Conservation (phyloP, 2,329 filamentous ascomycete genomes). For the Nigrospora oryzae region DNA sequence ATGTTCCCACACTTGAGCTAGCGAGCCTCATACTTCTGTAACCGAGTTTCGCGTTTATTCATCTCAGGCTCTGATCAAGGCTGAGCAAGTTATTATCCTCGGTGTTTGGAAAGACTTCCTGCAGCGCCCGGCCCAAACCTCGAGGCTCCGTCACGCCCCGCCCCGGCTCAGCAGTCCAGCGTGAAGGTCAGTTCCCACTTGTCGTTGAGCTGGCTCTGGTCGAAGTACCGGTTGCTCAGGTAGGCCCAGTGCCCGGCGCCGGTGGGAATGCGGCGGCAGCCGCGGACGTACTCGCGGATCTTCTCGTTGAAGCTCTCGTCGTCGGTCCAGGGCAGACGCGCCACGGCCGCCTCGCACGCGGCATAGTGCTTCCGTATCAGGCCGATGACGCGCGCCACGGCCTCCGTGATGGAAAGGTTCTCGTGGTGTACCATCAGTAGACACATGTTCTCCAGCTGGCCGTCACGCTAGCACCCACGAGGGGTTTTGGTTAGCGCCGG, state of each 20-base stretch:
- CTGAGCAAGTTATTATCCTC: too few relatives aligned
- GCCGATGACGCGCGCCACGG: conserved; percentile 13
- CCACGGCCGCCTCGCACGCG: conserved; percentile 16
- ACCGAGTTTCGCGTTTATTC: too few relatives aligned
- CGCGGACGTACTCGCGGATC: conserved; percentile 16
- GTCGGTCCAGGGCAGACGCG: conserved; percentile 17
- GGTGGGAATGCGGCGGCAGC: conserved; percentile 16
- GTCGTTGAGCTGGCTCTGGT: background rate
- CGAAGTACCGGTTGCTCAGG: background rate
- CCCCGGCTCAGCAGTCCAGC: background rate
- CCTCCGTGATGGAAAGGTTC: conserved; percentile 10
- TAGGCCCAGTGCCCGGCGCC: conserved; percentile 10
- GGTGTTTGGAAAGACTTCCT: too few relatives aligned
- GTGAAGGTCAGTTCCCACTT: background rate
- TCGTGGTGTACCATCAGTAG: conserved; percentile 18
- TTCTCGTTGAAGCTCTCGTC: conserved; percentile 16
- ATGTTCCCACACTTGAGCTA: too few relatives aligned
- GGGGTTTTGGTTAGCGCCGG: background rate
- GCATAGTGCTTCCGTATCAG: conserved; percentile 19
- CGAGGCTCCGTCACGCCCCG: too few relatives aligned
- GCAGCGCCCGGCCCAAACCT: too few relatives aligned
- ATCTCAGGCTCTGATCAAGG: too few relatives aligned
- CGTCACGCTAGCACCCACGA: conserved; percentile 10
- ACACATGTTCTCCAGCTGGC: conserved; percentile 18
- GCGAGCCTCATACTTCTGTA: too few relatives aligned